phyloP scores from a whole-genome alignment of 2,329 filamentous ascomycete genomes.

The Fusarium paranaense region DNA sequence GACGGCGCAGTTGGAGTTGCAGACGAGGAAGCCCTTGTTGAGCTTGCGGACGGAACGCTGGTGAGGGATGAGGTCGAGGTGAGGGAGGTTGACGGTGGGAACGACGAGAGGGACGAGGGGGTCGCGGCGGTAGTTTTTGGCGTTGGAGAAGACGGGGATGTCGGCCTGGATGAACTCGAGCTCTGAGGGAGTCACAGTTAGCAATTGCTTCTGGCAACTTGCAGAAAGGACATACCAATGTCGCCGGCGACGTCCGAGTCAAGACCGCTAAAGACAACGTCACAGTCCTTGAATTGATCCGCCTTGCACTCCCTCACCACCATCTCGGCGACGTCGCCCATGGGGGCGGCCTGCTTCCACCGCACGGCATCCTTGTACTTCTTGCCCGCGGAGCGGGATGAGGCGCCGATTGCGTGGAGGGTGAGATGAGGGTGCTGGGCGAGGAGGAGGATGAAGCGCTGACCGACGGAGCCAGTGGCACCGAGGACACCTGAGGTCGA shows the following conservation, averaged over 20 bases:
- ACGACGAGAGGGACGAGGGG: constrained; percentile 93
- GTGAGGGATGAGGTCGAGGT: constrained; percentile 89
- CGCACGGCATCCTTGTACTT: constrained; percentile 92
- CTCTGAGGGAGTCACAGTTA: constrained; percentile 64
- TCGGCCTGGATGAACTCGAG: constrained; percentile 91
- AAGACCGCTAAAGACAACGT: constrained; percentile 91
- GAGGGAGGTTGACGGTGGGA: constrained; percentile 90
- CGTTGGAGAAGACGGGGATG: constrained; percentile 95
- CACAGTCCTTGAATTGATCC: constrained; percentile 87
- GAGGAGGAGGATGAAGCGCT: constrained; percentile 94
- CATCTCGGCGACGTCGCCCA: constrained; percentile 83
- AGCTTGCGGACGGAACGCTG: constrained; percentile 80
- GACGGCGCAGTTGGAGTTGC: constrained; percentile 98
- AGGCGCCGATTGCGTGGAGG: constrained; percentile 90
- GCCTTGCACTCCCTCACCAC: constrained; percentile 88
- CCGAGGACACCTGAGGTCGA: constrained; percentile 76
- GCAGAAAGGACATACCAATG: constrained; percentile 72
- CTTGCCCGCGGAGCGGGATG: constrained; percentile 89
- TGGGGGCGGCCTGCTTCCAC: constrained; percentile 92
- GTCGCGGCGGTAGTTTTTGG: constrained; percentile 95
- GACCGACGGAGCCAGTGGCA: constrained; percentile 93
- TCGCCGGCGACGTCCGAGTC: constrained; percentile 94
- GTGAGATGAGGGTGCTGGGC: constrained; percentile 87
- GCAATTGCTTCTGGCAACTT: neutral
- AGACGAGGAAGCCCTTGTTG: constrained; percentile 90